Percentiles rank a stretch among this genome's conserved stretches.
phyloP scores from a whole-genome alignment of 371 early-diverging fungal species.

The Phascolomyces articulosus region DNA sequence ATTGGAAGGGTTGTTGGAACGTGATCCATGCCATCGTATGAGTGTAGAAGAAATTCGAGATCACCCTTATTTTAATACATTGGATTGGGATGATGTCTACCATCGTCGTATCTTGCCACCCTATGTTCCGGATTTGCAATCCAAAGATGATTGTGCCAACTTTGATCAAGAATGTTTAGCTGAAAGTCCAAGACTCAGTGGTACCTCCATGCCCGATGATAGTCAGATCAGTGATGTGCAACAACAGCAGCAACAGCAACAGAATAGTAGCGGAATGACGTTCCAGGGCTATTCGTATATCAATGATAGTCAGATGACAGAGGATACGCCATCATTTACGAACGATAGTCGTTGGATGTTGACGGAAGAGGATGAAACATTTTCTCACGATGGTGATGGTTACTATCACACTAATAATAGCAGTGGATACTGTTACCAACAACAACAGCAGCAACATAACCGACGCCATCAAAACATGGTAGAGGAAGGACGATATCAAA shows the following conservation, averaged over 20 bases:
- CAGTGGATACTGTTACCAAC: not conserved
- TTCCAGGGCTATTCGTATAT: constrained; percentile 12
- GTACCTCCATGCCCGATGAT: not conserved
- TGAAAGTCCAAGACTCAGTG: constrained; percentile 48
- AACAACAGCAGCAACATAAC: not conserved
- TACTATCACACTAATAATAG: no score
- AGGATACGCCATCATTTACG: constrained; percentile 1
- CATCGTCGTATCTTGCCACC: constrained; percentile 62
- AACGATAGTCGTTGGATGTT: not conserved
- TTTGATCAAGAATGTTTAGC: constrained; percentile 66
- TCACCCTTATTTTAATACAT: constrained; percentile 67
- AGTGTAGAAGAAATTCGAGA: constrained; percentile 63
- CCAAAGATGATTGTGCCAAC: constrained; percentile 61
- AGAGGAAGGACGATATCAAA: not conserved
- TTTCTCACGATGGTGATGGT: not conserved
- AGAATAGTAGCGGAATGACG: not conserved
- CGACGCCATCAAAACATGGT: not conserved
- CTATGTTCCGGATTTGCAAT: constrained; percentile 51
- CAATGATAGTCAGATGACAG: constrained; percentile 6
- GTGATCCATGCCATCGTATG: constrained; percentile 69
- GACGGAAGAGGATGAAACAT: not conserved
- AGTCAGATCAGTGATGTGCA: no score
- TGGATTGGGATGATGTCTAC: constrained; percentile 73
- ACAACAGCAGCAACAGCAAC: constrained; percentile 5
- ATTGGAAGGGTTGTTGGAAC: constrained; percentile 64